phyloP scores from a whole-genome alignment of 2,329 filamentous ascomycete species.

The Tolypocladium guangdongense region DNA sequence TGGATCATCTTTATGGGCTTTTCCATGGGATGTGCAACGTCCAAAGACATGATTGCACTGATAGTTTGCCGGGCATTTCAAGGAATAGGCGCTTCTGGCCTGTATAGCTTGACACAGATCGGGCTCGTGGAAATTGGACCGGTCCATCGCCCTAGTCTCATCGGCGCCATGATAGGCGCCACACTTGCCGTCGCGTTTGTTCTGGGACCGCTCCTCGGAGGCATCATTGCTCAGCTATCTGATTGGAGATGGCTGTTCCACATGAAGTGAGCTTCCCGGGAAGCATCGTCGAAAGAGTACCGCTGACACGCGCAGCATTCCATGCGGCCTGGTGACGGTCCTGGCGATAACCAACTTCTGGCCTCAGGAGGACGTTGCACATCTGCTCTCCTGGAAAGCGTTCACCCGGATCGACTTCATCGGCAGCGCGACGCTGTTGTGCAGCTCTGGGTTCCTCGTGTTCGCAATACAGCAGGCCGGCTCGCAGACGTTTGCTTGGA shows the following conservation, averaged over 20 bases:
- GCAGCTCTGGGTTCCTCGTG: slow-evolving; percentile 41
- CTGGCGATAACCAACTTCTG: slow-evolving; percentile 35
- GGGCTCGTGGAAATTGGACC: slow-evolving; percentile 46
- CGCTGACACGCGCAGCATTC: slow-evolving; percentile 28
- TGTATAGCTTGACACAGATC: slow-evolving; percentile 50
- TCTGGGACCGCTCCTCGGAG: slow-evolving; percentile 47
- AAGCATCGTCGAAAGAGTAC: background rate
- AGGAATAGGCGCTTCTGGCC: slow-evolving; percentile 48
- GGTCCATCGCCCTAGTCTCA: slow-evolving; percentile 37
- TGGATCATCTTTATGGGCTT: slow-evolving; percentile 46
- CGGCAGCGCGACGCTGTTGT: slow-evolving; percentile 38
- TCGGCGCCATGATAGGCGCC: slow-evolving; percentile 43
- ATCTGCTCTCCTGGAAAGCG: slow-evolving; percentile 27
- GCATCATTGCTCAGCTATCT: slow-evolving; percentile 39
- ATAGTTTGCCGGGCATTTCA: slow-evolving; percentile 49
- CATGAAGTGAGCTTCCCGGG: slow-evolving; percentile 38
- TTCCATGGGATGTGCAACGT: slow-evolving; percentile 41
- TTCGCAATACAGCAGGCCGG: slow-evolving; percentile 47
- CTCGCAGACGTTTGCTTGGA: slow-evolving; percentile 39
- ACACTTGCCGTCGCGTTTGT: slow-evolving; percentile 48
- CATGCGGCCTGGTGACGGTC: slow-evolving; percentile 36
- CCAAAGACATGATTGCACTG: slow-evolving; percentile 40
- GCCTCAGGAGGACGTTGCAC: slow-evolving; percentile 25
- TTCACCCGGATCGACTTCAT: slow-evolving; percentile 40
- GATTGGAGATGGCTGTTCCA: slow-evolving; percentile 51